Evolutionary conservation across 1,139 yeast genomes (phyloP).

Genomic region (Trichomonascaceae sp.): DNA sequence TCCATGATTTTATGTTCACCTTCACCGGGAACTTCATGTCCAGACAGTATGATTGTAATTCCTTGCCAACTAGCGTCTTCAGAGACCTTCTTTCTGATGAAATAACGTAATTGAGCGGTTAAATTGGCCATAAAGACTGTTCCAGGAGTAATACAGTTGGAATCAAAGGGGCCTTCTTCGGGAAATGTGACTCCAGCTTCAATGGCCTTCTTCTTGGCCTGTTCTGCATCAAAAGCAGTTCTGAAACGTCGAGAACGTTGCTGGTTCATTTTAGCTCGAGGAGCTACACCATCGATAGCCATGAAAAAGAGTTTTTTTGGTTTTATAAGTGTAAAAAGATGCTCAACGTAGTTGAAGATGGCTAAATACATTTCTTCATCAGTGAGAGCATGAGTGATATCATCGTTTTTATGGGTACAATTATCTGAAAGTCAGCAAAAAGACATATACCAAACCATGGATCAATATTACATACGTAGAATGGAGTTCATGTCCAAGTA

Average conservation of each 20-base stretch:
- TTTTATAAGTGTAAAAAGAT: constrained; percentile 76
- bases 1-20: constrained; percentile 99
- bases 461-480: constrained; percentile 40
- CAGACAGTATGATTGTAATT: constrained; percentile 79
- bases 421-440: constrained; percentile 15
- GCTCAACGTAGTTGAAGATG: constrained; percentile 93
- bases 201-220: constrained; percentile 59
- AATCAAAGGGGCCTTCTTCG: constrained; percentile 56
- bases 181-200: constrained; percentile 58
- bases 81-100: constrained; percentile 82
- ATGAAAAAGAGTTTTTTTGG: constrained; percentile 86
- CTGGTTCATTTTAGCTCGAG: constrained; percentile 98
- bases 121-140: constrained; percentile 93
- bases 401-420: constrained; percentile 62
- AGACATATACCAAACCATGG: background rate
- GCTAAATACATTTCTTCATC: constrained; percentile 92
- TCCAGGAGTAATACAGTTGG: constrained; percentile 98
- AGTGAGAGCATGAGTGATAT: constrained; percentile 43
- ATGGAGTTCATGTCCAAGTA: constrained; percentile 97
- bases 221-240: constrained; percentile 88
- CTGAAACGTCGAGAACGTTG: constrained; percentile 94
- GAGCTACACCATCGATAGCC: constrained; percentile 99
- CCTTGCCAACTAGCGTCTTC: constrained; percentile 89
- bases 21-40: constrained; percentile 98
- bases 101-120: constrained; percentile 76